Conservation (phyloP, 345 rosid species). For the Erysimum cheiranthoides region DNA sequence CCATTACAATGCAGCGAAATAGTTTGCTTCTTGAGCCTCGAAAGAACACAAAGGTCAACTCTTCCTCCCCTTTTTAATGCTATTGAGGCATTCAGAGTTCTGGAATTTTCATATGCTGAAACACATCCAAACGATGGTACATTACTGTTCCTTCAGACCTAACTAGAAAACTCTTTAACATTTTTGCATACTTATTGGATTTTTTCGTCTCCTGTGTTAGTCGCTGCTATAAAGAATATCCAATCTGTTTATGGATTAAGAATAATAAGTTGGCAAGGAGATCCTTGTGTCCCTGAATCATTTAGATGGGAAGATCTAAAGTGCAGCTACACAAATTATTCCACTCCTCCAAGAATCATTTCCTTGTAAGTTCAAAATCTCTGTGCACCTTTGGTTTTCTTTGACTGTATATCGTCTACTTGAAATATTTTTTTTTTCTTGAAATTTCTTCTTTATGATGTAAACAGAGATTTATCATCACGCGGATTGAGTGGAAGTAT, state of each 20-base stretch:
- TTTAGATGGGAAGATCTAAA: conserved; percentile 50
- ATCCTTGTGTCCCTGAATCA: conserved; percentile 47
- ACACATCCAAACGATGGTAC: conserved; percentile 46
- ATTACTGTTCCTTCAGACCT: neutral
- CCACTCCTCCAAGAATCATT: conserved; percentile 44
- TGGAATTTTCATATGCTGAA: conserved; percentile 33
- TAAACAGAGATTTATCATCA: conserved; percentile 48
- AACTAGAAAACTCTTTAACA: too few relatives aligned
- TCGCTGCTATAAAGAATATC: conserved; percentile 37
- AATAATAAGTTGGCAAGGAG: conserved; percentile 59
- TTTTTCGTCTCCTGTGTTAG: too few relatives aligned
- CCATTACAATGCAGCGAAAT: neutral
- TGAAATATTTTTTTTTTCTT: too few relatives aligned
- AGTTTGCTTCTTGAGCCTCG: neutral
- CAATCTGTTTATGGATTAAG: conserved; percentile 45
- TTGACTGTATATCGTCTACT: too few relatives aligned
- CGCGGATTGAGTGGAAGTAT: conserved; percentile 49
- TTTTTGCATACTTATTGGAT: too few relatives aligned
- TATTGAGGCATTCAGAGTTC: conserved; percentile 29
- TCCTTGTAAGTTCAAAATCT: too few relatives aligned
- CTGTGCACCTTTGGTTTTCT: too few relatives aligned
- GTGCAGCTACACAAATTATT: conserved; percentile 45
- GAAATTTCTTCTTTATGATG: neutral
- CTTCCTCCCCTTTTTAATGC: conserved; percentile 46
- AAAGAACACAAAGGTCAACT: conserved; percentile 15